Evolutionary conservation across 768 basidiomycete genomes (phyloP), one percentile per base, ranked within the genome.

Genomic region (Trametes sanguinea): DNA sequence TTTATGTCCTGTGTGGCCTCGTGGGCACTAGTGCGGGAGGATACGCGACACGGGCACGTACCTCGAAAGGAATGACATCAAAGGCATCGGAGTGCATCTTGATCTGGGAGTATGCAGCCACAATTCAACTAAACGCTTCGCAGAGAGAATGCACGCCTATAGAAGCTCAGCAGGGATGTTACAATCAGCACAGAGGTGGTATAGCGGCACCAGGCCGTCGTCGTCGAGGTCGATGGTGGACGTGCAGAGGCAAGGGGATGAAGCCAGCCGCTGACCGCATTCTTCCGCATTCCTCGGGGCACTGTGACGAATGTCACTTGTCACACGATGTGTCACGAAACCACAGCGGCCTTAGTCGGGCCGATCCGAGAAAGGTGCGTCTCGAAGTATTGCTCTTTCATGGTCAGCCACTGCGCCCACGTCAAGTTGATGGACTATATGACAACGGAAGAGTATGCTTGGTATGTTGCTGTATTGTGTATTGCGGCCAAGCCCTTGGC

Each of bases 11-110:
- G 69, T 17, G 47, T 13, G 51, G 46, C 13, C 45, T 47, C 45
- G 45, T 65, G 11, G 52, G 54, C 57, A 63, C 50, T 47, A 11
- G 46, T 46, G 61, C 59, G 51, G 52, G 6, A 53, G 33, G 58
- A 53, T 27, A 6, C 14, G 14, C 7, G 30, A 14, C 33, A 40
- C 10, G 44, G 27, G 13, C 57, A 75, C 84, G 58, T 53, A 89
- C 92, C 77, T 90, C 88, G 78, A 81, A 94, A 40, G 92, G 92
- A 72, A 94, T 92, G 64, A 92, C 88, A 78, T 94, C 92, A 73
- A 94, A 94, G 17, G 90, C 84, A 73, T 90, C 88, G 45, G 87
- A 85, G 64, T 71, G 72, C 69, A 73, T 73, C 63, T 56, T 60
- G 63, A 62, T 62, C 61, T 62, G 50, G 50, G 32, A 39, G 9